Percentiles rank a stretch among this genome's conserved stretches.
Evolutionary conservation across 2,329 filamentous ascomycete genomes (phyloP).

Genomic region (Phialocephala subalpina): DNA sequence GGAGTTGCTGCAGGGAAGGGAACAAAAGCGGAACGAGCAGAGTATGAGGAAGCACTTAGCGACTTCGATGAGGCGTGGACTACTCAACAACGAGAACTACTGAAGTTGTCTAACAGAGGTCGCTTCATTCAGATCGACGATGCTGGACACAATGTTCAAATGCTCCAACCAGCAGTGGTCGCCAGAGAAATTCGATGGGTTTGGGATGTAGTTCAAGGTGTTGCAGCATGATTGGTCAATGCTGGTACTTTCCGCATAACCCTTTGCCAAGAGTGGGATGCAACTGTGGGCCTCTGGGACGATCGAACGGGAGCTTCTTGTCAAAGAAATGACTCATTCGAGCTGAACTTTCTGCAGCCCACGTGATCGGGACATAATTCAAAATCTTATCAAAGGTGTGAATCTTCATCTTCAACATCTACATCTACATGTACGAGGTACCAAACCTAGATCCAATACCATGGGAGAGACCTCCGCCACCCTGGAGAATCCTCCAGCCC

Average conservation of each 20-base stretch:
- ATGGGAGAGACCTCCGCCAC: background rate
- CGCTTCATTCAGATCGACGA: slow-evolving; percentile 13
- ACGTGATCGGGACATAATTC: background rate
- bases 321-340: background rate
- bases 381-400: background rate
- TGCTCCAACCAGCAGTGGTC: slow-evolving; percentile 29
- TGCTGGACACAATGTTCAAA: slow-evolving; percentile 33
- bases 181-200: slow-evolving; percentile 37
- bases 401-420: background rate
- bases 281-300: background rate
- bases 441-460: background rate
- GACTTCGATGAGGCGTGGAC: slow-evolving; percentile 15
- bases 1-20: slow-evolving; percentile 29
- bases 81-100: slow-evolving; percentile 19
- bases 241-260: background rate
- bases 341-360: background rate
- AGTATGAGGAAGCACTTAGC: slow-evolving; percentile 13
- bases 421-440: background rate
- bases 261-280: background rate
- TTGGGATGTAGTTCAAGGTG: background rate
- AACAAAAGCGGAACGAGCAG: slow-evolving; percentile 18
- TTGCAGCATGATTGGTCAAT: too few species aligned
- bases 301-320: background rate
- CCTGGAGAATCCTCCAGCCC: background rate
- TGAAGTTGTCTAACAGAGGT: slow-evolving; percentile 22